Percentiles rank a stretch among this genome's conserved stretches.
These are phyloP conservation scores for Fusarium sp. DNA, from an alignment of 2,329 filamentous ascomycete genomes.

Conservation along the genomic window DNA sequence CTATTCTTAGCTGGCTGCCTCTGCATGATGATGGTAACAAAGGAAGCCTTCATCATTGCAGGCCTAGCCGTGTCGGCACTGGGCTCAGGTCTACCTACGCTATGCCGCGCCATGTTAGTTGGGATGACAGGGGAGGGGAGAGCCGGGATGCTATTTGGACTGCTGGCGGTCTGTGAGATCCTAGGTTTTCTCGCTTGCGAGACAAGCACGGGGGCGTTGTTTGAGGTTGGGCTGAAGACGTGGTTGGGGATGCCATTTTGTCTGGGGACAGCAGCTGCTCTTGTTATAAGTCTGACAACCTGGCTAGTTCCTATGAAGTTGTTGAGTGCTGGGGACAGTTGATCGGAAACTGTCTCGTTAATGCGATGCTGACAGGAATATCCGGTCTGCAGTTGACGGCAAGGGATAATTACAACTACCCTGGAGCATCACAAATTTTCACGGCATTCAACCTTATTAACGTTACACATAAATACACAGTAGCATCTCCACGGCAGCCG, in stretches of 20 bases:
- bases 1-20: constrained; percentile 42
- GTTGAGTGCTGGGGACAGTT: background rate
- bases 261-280: constrained; percentile 23
- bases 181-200: constrained; percentile 40
- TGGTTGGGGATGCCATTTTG: constrained; percentile 45
- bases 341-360: background rate
- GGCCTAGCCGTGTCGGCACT: constrained; percentile 41
- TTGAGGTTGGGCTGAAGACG: constrained; percentile 38
- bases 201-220: constrained; percentile 39
- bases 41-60: constrained; percentile 33
- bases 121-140: constrained; percentile 18
- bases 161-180: constrained; percentile 43
- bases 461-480: background rate
- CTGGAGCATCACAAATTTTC: constrained; percentile 7
- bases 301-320: constrained; percentile 26
- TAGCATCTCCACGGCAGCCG: constrained; percentile 2
- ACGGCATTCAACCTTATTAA: background rate
- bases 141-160: constrained; percentile 41
- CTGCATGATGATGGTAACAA: constrained; percentile 38
- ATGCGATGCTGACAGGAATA: background rate
- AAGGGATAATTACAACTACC: background rate
- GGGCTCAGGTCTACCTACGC: constrained; percentile 42
- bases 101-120: constrained; percentile 45
- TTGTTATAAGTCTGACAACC: constrained; percentile 27
- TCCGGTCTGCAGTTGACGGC: background rate